Evolutionary conservation across 2,329 filamentous ascomycete species (phyloP), one percentile per base, ranked within the genome.

Genomic region (Calonectria naviculata): DNA sequence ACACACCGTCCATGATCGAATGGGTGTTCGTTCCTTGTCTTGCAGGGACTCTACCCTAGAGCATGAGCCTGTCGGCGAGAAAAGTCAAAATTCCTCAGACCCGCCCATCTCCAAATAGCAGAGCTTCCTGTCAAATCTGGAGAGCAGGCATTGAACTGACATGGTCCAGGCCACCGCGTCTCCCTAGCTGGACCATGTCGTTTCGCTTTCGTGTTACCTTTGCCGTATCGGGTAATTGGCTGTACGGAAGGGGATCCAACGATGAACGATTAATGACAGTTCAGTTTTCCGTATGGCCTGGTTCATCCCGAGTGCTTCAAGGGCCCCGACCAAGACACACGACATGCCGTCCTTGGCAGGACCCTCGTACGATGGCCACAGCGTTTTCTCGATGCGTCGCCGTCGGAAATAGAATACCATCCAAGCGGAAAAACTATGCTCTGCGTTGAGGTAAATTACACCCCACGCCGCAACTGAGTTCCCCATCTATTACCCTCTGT

Each of bases 321-420:
- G 64, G 68, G 69, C 54, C 65, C 71, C 54, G 69, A 67, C 60
- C 64, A 71, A 74, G 72, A 74, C 58, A 24, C 52, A 58, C 31
- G 52, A 74, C 67, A 62, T 54, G 69, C 65, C 66, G 71, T 70
- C 69, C 72, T 67, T 68, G 72, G 62, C 74, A 71, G 66, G 65
- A 38, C 26, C 28, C 71, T 78, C 76, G 75, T 78, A 77, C 76
- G 76, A 78, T 78, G 56, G 70, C 41, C 46, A 65, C 62, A 52
- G 66, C 65, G 54, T 29, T 12, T 28, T 29, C n/a, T 68, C 64
- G 63, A 44, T 69, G 65, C 66, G 56, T 60, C 66, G 60, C 38
- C 19, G 36, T 49, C 61, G 42, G 44, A 65, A 65, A 56, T 58
- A 28, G 56, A 64, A 61, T 42, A 42, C 44, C 42, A 67, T 67